These are phyloP conservation scores for Knufia petricola DNA, from an alignment of 2,329 filamentous ascomycete species.

Conservation along the genomic window DNA sequence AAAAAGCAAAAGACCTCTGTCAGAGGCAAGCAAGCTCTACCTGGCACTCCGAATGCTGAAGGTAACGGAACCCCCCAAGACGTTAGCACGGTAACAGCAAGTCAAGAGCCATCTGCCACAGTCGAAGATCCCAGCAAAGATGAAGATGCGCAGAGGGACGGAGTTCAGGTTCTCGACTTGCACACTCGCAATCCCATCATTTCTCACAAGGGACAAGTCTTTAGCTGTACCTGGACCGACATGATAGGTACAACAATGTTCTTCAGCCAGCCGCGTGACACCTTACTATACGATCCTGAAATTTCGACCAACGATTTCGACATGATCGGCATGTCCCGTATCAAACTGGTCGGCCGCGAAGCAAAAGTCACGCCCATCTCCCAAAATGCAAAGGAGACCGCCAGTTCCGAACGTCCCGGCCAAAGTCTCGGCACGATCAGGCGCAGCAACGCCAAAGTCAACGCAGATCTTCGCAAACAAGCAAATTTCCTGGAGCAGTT, in stretches of 20 bases:
- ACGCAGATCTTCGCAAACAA: constrained; percentile 33
- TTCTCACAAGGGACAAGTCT: constrained; percentile 68
- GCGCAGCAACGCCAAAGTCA: constrained; percentile 23
- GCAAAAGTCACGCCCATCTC: constrained; percentile 47
- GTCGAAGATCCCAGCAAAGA: constrained; percentile 12
- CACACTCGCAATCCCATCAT: constrained; percentile 68
- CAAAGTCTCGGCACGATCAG: constrained; percentile 15
- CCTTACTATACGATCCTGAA: constrained; percentile 32
- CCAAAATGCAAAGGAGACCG: constrained; percentile 13
- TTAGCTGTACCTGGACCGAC: constrained; percentile 70
- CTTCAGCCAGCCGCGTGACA: constrained; percentile 40
- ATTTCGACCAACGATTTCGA: constrained; percentile 48
- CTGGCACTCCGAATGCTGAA: not conserved
- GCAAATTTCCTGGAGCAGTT: constrained; percentile 54
- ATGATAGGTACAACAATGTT: constrained; percentile 78
- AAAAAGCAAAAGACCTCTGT: constrained; percentile 10
- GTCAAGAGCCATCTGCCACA: constrained; percentile 13
- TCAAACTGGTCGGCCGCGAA: constrained; percentile 59
- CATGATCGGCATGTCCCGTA: constrained; percentile 60
- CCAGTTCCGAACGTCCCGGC: not conserved
- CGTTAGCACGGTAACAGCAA: constrained; percentile 5
- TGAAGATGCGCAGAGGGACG: constrained; percentile 1
- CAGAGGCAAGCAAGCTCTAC: not conserved
- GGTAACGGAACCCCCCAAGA: no score
- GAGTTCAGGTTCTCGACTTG: constrained; percentile 71